phyloP scores from a whole-genome alignment of 805 yeast genomes.

The Spathaspora sp. region DNA sequence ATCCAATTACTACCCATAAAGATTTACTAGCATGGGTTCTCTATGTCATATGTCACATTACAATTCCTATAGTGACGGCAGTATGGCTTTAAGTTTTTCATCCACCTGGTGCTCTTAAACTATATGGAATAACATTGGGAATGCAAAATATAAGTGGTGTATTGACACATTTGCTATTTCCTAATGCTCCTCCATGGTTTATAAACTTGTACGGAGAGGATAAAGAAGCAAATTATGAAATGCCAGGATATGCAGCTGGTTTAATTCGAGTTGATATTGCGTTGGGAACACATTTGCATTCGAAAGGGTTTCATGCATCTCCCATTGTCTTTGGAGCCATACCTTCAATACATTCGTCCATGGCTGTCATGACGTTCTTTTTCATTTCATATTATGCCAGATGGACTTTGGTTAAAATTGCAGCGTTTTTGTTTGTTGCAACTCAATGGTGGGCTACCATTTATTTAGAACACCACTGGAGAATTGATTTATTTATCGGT shows the following conservation, averaged over 20 bases:
- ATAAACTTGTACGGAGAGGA: slow-evolving; percentile 61
- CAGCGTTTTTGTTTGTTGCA: slow-evolving; percentile 42
- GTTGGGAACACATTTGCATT: slow-evolving; percentile 51
- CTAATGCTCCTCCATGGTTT: slow-evolving; percentile 78
- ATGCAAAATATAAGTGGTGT: slow-evolving; percentile 60
- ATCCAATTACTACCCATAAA: slow-evolving; percentile 38
- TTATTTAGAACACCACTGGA: slow-evolving; percentile 70
- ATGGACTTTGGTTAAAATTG: slow-evolving; percentile 29
- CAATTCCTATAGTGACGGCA: too few relatives aligned
- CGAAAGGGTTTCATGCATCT: slow-evolving; percentile 61
- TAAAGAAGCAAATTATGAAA: too few relatives aligned
- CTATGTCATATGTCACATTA: slow-evolving; percentile 62
- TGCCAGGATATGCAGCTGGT: slow-evolving; percentile 79
- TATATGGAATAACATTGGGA: too few relatives aligned
- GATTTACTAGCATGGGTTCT: slow-evolving; percentile 61
- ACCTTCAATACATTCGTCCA: slow-evolving; percentile 64
- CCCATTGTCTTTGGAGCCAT: too few relatives aligned
- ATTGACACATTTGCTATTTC: slow-evolving; percentile 56
- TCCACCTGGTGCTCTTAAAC: too few relatives aligned
- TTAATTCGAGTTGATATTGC: slow-evolving; percentile 62
- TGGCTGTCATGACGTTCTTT: slow-evolving; percentile 52
- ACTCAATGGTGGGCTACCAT: slow-evolving; percentile 77
- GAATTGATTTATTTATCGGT: slow-evolving; percentile 59
- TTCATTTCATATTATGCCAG: slow-evolving; percentile 37
- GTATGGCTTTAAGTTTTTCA: too few relatives aligned